Evolutionary conservation across 1,139 yeast genomes (phyloP), one percentile per base, ranked within the genome.

Genomic region (Taphrina flavorubra): DNA sequence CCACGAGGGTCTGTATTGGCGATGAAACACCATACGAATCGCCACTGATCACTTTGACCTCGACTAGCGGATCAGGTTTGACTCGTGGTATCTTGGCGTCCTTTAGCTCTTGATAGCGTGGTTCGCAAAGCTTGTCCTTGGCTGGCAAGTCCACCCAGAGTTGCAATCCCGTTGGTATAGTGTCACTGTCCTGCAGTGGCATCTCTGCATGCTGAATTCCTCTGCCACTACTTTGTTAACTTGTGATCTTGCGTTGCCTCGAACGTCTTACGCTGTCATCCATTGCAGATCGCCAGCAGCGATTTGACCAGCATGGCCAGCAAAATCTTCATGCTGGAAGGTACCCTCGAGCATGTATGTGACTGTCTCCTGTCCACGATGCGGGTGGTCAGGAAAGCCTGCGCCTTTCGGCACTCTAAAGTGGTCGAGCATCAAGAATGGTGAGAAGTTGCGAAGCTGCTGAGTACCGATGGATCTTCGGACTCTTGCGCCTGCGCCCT

Each of bases 381-480:
- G 97, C 36, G 97, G 97, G 77, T 92, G 97, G 74, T 90, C 94
- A 6, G 97, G 97, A 80, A 91, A 91, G 0, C 95, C 95, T n/a
- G 90, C 90, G 20, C 83, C 84, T 14, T 85, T 84, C 2, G 81
- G 75, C 31, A 85, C 86, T 56, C 79, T 80, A 77, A 91, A 90
- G 76, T 91, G 96, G 76, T 92, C 97, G 65, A 90, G 82, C 88
- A 92, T 83, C 71, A 92, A 81, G 76, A 92, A 92, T 5, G 97
- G 97, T 37, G 90, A 83, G 79, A 90, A 90, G 77, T 87, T 87
- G 74, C 92, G 82, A 80, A 86, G 84, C 51, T 82, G 79, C 78
- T 82, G 80, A 6, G 87, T 83, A 25, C 97, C 97, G 72, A 91
- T 86, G 8, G 96, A 86, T 74, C 97, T 83, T 75, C 96, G 83